Base-by-base conservation (phyloP, 805 yeast genomes). In the Hanseniaspora meyeri region DNA sequence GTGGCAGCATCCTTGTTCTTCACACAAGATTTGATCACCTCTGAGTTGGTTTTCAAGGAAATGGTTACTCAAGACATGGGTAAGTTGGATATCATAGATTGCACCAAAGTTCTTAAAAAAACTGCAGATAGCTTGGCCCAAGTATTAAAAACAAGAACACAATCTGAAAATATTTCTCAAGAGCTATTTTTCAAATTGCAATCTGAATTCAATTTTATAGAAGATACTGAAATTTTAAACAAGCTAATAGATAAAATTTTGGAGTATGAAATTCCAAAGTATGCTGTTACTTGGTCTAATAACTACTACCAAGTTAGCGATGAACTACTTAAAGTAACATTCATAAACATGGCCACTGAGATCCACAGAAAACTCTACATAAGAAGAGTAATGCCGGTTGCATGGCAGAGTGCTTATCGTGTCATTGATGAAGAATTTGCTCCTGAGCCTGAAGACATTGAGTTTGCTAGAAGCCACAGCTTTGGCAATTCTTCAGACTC, bases 1-100 rank as follows among this genome's bases (percentile, higher is more conserved):
- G 66, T 76, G 29, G 75, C 72, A 57, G 59, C 78, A 17, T 75
- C 79, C 5, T 57, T 80, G 7, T 77, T 79, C 63, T 71, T 81
- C 24, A 81, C 77, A 59, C 85, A 83, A 64, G 89, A 84, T 61
- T 81, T 85, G 80, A 83, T 85, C 16, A 78, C 79, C 1, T 71
- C 81, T 55, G 95, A 85, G 65, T 80, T 81, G 49, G 88, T 87
- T 0, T 83, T 82, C 65, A 67, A 72, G 32, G 80, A 79, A 63
- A 73, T 83, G 65, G 70, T 85, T 17, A 65, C 75, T 54, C 78
- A 74, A 60, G 77, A 76, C 58, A 77, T 85, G 48, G 93, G 93
- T 2, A 75, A 70, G 9, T 64, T 65, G 53, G 63, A 59, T 20
- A 19, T 24, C 14, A 27, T 45, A 11, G 56, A 52, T 31, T 29